phyloP scores from a whole-genome alignment of 257 asterid genomes.

The Nicotiana attenuata region DNA sequence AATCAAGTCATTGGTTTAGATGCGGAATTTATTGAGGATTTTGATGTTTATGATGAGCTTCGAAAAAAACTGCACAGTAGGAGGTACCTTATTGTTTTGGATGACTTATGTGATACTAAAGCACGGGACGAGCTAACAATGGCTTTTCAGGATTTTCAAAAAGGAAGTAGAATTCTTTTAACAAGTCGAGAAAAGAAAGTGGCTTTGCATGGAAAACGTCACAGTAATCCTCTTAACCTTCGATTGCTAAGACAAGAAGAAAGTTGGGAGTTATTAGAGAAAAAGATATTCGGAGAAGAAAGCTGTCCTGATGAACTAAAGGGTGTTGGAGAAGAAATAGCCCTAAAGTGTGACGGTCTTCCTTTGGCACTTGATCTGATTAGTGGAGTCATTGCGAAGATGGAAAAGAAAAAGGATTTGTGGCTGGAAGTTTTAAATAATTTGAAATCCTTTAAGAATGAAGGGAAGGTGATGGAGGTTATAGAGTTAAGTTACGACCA shows the following conservation, averaged over 20 bases:
- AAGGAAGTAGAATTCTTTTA: slow-evolving; percentile 15
- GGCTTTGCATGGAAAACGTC: neutral
- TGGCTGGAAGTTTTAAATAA: slow-evolving; percentile 15
- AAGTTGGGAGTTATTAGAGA: slow-evolving; percentile 18
- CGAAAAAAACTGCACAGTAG: neutral
- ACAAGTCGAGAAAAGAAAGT: neutral
- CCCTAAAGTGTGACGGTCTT: slow-evolving; percentile 17
- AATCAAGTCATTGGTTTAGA: neutral
- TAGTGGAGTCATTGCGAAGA: slow-evolving; percentile 18
- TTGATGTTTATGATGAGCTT: slow-evolving; percentile 1
- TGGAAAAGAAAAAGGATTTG: slow-evolving; percentile 1
- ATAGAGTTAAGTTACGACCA: slow-evolving; percentile 26
- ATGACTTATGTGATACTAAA: slow-evolving; percentile 16
- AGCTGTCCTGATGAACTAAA: slow-evolving; percentile 20
- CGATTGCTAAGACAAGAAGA: neutral
- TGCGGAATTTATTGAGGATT: neutral
- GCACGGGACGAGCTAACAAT: slow-evolving; percentile 13
- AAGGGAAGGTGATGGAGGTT: slow-evolving; percentile 6
- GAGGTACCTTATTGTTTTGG: slow-evolving; percentile 21
- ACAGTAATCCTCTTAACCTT: neutral
- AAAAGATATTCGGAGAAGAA: slow-evolving; percentile 8
- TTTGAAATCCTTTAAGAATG: neutral
- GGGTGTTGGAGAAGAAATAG: slow-evolving; percentile 14
- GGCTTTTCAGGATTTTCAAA: neutral
- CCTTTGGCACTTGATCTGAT: slow-evolving; percentile 22